Evolutionary conservation across 345 rosid genomes (phyloP), one percentile per base, ranked within the genome.

Genomic region (Nasturtium officinale): DNA sequence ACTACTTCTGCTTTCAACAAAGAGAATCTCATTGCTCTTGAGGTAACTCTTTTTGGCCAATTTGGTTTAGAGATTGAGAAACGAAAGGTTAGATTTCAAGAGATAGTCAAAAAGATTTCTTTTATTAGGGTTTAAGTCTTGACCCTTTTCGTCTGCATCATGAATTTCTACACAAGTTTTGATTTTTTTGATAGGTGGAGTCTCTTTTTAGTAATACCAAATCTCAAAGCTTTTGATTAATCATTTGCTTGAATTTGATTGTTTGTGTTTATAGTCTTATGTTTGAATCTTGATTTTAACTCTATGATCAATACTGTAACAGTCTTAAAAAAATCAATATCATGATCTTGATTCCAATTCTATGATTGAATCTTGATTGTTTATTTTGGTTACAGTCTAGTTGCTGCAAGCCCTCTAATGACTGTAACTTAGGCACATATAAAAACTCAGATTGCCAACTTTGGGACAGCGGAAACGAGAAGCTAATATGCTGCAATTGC

Each of bases 371-470:
- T 61, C 18, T 61, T 61, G 57, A 18, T 56, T 37, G 23, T 70
- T 10, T 50, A 4, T 33, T 57, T 17, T 56, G 21, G 58, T 52
- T 69, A 72, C 87, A 94, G 93, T 86, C 97, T 71, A 97, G 97
- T 40, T 94, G 96, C 87, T 94, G 98, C 75, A 93, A 89, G 85
- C 96, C 97, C 16, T 80, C 97, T 3, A 78, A 81, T 60, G 90
- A 81, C 73, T 94, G 98, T 73, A 82, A 74, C 29, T 94, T 82
- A 37, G 69, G 25, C 8, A 43, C 16, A 66, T 57, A 26, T 13
- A 51, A 78, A 55, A 87, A 90, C 71, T 32, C 87, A 0, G 96
- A 94, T 79, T 94, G 98, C 58, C 7, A 1, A 13, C 10, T 69
- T 1, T 91, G 98, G 98, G 52, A 30, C 32, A 88, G 68, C 23